These are phyloP conservation scores for Actinomortierella ambigua DNA, from an alignment of 371 early-diverging fungal species.

Conservation along the genomic window DNA sequence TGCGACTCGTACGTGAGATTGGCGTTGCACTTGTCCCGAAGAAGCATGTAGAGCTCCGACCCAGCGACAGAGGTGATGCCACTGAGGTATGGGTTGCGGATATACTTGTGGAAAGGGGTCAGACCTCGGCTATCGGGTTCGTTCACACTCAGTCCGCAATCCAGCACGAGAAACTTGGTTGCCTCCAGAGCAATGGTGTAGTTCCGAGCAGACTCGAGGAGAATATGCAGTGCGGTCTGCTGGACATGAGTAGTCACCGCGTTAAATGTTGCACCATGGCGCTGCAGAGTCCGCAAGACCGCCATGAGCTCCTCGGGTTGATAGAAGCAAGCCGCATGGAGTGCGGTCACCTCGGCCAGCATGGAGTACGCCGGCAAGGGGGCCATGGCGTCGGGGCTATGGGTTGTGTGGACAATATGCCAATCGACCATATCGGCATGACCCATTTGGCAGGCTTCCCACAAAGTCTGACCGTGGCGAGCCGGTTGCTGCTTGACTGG, in stretches of 20 bases:
- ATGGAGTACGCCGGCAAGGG: constrained; percentile 32
- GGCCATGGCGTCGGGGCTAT: constrained; percentile 16
- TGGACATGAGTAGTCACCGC: constrained; percentile 22
- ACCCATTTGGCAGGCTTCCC: constrained; percentile 43
- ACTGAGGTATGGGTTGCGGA: constrained; percentile 37
- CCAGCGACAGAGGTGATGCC: constrained; percentile 34
- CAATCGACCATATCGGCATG: constrained; percentile 33
- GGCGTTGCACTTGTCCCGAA: constrained; percentile 31
- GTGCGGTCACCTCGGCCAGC: constrained; percentile 34
- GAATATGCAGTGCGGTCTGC: constrained; percentile 36
- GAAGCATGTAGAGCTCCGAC: constrained; percentile 35
- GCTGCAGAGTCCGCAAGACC: constrained; percentile 32
- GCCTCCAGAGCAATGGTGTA: constrained; percentile 32
- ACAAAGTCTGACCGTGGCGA: constrained; percentile 24
- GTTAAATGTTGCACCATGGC: constrained; percentile 36
- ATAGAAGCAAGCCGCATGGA: constrained; percentile 37
- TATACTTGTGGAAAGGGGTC: constrained; percentile 43
- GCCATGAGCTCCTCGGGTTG: constrained; percentile 33
- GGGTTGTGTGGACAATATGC: constrained; percentile 21
- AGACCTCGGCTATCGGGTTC: constrained; percentile 38
- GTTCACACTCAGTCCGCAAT: constrained; percentile 35
- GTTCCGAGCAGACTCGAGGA: constrained; percentile 36
- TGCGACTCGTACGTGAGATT: constrained; percentile 31
- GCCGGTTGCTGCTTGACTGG: constrained; percentile 7
- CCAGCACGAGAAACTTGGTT: constrained; percentile 25